Conservation (phyloP, 1,284 basidiomycete genomes). For the Sanghuangporus baumii region DNA sequence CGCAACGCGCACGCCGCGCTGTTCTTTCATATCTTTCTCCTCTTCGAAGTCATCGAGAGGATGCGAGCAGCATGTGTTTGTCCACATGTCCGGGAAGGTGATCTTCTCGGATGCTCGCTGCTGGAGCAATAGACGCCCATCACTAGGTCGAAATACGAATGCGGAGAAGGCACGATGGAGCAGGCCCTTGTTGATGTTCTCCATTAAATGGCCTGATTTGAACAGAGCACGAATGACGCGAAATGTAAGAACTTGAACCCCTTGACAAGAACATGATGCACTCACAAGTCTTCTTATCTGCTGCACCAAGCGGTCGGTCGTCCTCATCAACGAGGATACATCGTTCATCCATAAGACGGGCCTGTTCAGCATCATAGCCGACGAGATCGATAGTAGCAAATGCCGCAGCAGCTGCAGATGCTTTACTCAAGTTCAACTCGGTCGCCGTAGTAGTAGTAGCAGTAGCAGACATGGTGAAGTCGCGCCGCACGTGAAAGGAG, state of each 20-base stretch:
- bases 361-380: conserved; percentile 77
- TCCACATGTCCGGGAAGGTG: conserved; percentile 99
- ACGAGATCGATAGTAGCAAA: conserved; percentile 69
- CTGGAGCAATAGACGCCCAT: conserved; percentile 94
- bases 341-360: conserved; percentile 93
- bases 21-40: conserved; percentile 74
- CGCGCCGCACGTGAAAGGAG: neutral
- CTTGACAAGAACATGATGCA: conserved; percentile 15
- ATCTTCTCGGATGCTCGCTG: conserved; percentile 97
- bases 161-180: conserved; percentile 98
- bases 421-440: neutral
- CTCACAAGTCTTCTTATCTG: conserved; percentile 96
- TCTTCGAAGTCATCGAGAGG: conserved; percentile 88
- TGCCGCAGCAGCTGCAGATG: conserved; percentile 19
- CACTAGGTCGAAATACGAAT: conserved; percentile 92
- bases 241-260: neutral
- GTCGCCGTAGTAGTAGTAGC: conserved; percentile 43
- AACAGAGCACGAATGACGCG: neutral
- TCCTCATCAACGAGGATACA: conserved; percentile 94
- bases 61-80: conserved; percentile 99
- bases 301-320: conserved; percentile 84
- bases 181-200: conserved; percentile 91
- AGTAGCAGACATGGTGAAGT: conserved; percentile 18
- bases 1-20: conserved; percentile 84
- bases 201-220: conserved; percentile 87